Base-by-base conservation (phyloP, 148 eudicot species). In the Diospyros lotus region DNA sequence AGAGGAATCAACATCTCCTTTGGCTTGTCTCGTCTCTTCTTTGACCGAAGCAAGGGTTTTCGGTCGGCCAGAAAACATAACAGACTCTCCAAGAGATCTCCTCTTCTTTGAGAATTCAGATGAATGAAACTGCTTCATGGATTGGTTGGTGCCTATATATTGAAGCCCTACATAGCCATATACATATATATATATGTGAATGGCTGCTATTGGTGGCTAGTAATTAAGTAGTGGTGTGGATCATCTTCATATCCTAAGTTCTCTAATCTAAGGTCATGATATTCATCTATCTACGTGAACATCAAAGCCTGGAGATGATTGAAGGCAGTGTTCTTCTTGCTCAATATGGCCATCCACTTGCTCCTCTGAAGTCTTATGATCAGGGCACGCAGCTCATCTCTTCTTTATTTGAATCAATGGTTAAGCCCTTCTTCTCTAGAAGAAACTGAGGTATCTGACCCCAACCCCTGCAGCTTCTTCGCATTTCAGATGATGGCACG, bases 261-360 rank as follows among this genome's bases (percentile, higher is more conserved):
- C 70, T 82, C 86, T 64, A 82, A 72, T 64, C 63, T 59, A 63
- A 28, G 28, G 28, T 28, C 28, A 28, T 28, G 28, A 28, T 28
- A 28, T 28, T 28, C 28, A 28, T 28, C 84, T 84, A 75, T 89
- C 89, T 64, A 89, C 93, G 74, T 86, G 85, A 66, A 89, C 93
- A 81, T 91, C 93, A 79, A 87, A 86, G 13, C 91, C 93, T 18
- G 90, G 90, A 51, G 91, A 82, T 6, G 96, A 86, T 73, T 89
- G 91, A 80, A 82, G 82, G 82, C 86, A 81, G 69, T 28, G 28
- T 66, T 85, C 88, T 76, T 90, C 92, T 15, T 61, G 81, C 63
- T 77, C 85, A 43, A 76, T 40, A 68, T 60, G 73, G 43, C 63
- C 80, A 72, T 84, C 86, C 73, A 75, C 78, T 58, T 76, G 74